These are phyloP conservation scores for Litchi chinensis DNA, from an alignment of 345 rosid genomes.

Conservation along the genomic window DNA sequence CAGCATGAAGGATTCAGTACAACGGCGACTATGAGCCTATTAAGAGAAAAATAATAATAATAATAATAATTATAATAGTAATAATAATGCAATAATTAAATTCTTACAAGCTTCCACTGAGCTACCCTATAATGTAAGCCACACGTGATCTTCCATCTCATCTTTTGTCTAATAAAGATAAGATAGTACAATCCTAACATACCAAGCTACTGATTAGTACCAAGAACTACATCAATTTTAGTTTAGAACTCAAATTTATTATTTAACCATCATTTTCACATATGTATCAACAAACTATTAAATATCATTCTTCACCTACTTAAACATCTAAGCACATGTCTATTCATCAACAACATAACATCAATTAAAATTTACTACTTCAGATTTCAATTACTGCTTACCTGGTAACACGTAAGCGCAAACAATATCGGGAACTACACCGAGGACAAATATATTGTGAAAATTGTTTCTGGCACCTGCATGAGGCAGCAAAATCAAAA, in stretches of 20 bases:
- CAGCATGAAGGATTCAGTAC: conserved; percentile 93
- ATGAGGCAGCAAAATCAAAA: background rate
- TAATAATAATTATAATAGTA: background rate
- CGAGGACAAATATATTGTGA: conserved; percentile 94
- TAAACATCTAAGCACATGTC: background rate
- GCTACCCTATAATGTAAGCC: too few species aligned
- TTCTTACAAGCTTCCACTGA: too few species aligned
- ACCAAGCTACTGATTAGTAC: too few species aligned
- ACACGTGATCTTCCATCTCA: too few species aligned
- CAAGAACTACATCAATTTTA: too few species aligned
- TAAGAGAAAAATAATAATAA: background rate
- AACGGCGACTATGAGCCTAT: conserved; percentile 75
- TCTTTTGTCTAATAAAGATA: too few species aligned
- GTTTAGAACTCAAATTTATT: too few species aligned
- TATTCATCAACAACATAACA: background rate
- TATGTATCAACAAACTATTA: too few species aligned
- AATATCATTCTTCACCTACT: too few species aligned
- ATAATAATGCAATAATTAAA: background rate
- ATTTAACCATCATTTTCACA: too few species aligned
- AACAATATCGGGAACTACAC: conserved; percentile 87
- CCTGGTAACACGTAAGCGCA: conserved; percentile 79
- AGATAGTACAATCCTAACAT: too few species aligned
- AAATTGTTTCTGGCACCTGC: conserved; percentile 84
- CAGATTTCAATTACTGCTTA: conserved; percentile 16
- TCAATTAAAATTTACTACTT: background rate